phyloP scores from a whole-genome alignment of 768 basidiomycete species.

The Lanmaoa rubissima region DNA sequence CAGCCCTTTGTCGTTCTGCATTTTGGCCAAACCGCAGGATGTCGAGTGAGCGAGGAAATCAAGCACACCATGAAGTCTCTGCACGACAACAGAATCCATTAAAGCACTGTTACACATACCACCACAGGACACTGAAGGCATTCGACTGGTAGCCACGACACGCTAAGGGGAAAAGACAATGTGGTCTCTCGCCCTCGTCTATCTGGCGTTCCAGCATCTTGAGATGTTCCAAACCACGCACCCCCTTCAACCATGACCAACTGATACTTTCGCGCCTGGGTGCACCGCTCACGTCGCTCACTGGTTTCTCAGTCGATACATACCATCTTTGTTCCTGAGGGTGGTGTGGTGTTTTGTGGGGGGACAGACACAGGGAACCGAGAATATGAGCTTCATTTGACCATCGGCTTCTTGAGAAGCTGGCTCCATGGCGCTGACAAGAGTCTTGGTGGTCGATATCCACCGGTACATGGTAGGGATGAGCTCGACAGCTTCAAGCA shows the following conservation, averaged over 20 bases:
- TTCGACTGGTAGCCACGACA: too few relatives aligned
- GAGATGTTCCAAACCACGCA: too few relatives aligned
- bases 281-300: constrained; percentile 60
- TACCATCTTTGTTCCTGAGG: constrained; percentile 12
- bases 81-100: too few relatives aligned
- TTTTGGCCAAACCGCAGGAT: too few relatives aligned
- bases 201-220: too few relatives aligned
- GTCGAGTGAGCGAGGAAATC: too few relatives aligned
- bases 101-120: too few relatives aligned
- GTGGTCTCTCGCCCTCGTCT: too few relatives aligned
- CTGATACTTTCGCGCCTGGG: constrained; percentile 56
- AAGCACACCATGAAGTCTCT: too few relatives aligned
- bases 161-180: too few relatives aligned
- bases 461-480: constrained; percentile 67
- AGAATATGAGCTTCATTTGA: constrained; percentile 50
- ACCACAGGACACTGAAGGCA: too few relatives aligned
- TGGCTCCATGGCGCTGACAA: constrained; percentile 1
- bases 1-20: too few relatives aligned
- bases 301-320: constrained; percentile 5
- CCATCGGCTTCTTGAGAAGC: constrained; percentile 1
- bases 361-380: constrained; percentile 46
- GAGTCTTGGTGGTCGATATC: constrained; percentile 54
- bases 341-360: neutral
- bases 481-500: constrained; percentile 38
- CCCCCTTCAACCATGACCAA: constrained; percentile 38